Conservation (phyloP, 768 basidiomycete species). For the Piloderma croceum region DNA sequence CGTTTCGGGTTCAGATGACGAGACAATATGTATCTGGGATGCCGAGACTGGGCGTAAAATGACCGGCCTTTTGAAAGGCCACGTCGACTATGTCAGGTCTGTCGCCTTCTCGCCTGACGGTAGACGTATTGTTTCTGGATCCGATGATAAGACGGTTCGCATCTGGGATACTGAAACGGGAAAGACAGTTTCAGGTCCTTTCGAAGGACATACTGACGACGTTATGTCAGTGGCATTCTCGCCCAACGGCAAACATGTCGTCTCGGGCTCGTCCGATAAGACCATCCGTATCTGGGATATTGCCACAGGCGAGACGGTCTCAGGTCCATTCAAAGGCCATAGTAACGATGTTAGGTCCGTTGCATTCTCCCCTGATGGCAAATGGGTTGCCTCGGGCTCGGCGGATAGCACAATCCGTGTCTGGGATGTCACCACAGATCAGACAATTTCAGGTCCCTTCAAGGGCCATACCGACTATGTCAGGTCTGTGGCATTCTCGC, state of each 20-base stretch:
- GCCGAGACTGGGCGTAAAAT: background rate
- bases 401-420: conserved; percentile 16
- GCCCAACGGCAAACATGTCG: too few relatives aligned
- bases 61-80: background rate
- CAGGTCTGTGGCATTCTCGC: conserved; percentile 25
- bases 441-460: background rate
- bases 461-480: background rate
- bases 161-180: conserved; percentile 22
- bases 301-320: conserved; percentile 1
- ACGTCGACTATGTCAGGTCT: background rate
- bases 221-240: conserved; percentile 20
- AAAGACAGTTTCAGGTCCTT: too few relatives aligned
- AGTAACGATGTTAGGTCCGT: conserved; percentile 9
- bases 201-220: conserved; percentile 4
- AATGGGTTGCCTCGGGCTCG: conserved; percentile 23
- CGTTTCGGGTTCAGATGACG: conserved; percentile 29
- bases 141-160: conserved; percentile 22
- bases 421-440: conserved; percentile 7
- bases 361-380: conserved; percentile 24
- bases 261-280: too few relatives aligned
- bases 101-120: conserved; percentile 7
- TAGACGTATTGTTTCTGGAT: conserved; percentile 20
- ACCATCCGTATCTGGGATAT: conserved; percentile 20
- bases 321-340: conserved; percentile 15
- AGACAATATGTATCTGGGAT: conserved; percentile 11